Evolutionary conservation across 116 monocot genomes (phyloP).

Genomic region (Phalaenopsis hybrid): DNA sequence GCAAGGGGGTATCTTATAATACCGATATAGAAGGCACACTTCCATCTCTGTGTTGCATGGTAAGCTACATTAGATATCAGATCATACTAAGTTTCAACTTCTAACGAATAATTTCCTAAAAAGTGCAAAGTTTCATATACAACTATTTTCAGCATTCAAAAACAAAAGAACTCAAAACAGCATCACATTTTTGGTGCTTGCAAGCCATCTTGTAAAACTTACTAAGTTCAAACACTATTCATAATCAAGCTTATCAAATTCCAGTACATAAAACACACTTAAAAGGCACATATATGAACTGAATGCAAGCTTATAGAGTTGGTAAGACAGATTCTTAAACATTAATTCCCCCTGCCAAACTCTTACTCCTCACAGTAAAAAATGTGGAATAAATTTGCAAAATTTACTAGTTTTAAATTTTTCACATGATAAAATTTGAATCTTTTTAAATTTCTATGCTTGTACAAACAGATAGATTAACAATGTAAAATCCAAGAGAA

Average conservation of each 20-base stretch:
- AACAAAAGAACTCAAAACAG: background rate
- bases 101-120: background rate
- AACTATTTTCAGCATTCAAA: background rate
- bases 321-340: background rate
- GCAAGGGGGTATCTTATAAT: background rate
- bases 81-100: background rate
- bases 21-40: no score
- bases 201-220: background rate
- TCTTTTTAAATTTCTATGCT: background rate
- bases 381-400: background rate
- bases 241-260: background rate
- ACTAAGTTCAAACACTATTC: background rate
- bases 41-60: background rate
- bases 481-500: background rate
- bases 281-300: background rate
- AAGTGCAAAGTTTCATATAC: background rate
- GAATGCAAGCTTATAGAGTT: background rate
- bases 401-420: background rate
- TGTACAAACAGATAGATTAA: background rate
- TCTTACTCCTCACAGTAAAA: background rate
- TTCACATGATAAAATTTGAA: background rate
- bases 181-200: background rate
- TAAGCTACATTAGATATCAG: background rate
- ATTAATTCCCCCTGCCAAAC: background rate
- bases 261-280: background rate